Conservation (phyloP, 2,329 filamentous ascomycete species). For the Claviceps cyperi region DNA sequence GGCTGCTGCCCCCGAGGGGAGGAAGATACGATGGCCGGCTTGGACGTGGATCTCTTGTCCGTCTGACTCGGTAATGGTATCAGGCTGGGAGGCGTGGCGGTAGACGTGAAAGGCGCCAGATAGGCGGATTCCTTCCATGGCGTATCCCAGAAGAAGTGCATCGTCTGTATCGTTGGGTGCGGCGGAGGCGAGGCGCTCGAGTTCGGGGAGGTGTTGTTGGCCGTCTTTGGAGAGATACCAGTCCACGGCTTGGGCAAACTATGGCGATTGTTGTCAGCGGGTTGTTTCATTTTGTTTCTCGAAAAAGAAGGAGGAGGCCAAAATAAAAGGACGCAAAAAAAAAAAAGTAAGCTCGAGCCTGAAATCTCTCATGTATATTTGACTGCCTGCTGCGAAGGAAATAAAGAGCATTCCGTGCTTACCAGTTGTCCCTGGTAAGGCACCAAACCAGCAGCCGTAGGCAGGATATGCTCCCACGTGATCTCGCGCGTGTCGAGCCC, state of each 20-base stretch:
- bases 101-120: constrained; percentile 47
- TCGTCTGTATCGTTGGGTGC: constrained; percentile 44
- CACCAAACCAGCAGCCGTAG: constrained; percentile 50
- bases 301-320: background rate
- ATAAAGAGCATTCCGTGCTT: constrained; percentile 15
- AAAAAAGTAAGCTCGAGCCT: background rate
- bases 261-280: background rate
- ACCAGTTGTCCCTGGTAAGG: constrained; percentile 57
- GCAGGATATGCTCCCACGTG: constrained; percentile 56
- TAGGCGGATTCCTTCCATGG: constrained; percentile 57
- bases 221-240: constrained; percentile 51
- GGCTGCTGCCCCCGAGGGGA: constrained; percentile 43
- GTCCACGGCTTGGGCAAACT: constrained; percentile 60
- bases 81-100: constrained; percentile 34
- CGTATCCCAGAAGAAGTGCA: constrained; percentile 51
- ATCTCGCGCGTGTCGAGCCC: constrained; percentile 51
- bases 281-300: background rate
- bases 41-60: constrained; percentile 35
- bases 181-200: constrained; percentile 43
- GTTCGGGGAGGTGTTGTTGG: constrained; percentile 39
- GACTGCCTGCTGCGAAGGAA: too few species aligned
- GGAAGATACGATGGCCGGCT: constrained; percentile 45
- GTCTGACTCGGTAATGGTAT: constrained; percentile 36
- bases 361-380: too few species aligned
- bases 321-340: background rate